A percentile compares a stretch with the other conserved stretches of the same genome.
phyloP scores from a whole-genome alignment of 306 rosid genomes.

The Potentilla sterilis region DNA sequence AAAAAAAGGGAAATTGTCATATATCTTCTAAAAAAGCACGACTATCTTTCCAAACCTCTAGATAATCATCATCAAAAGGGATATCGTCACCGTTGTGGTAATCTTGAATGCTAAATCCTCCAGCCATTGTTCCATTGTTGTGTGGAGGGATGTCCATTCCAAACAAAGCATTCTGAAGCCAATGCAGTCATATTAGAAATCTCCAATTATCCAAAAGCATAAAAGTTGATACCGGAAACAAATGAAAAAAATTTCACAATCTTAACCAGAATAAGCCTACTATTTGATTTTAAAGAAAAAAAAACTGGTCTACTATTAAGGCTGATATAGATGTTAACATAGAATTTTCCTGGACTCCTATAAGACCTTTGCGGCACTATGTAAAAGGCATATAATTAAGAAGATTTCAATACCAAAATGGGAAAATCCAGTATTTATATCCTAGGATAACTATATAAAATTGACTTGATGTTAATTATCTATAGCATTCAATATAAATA shows the following conservation, averaged over 20 bases:
- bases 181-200: conserved; percentile 27
- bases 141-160: conserved; percentile 80
- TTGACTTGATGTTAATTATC: background rate
- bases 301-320: background rate
- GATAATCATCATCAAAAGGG: conserved; percentile 58
- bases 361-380: background rate
- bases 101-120: conserved; percentile 41
- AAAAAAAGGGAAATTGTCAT: background rate
- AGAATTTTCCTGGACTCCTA: background rate
- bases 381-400: background rate
- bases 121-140: conserved; percentile 48
- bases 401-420: background rate
- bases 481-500: background rate
- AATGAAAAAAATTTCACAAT: background rate
- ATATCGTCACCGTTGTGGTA: conserved; percentile 40
- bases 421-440: background rate
- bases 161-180: conserved; percentile 69
- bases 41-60: conserved; percentile 52
- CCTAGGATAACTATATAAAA: background rate
- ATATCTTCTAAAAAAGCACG: conserved; percentile 15
- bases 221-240: conserved; percentile 5
- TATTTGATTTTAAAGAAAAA: too few species aligned
- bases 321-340: background rate
- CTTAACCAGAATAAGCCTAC: background rate
- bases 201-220: background rate